These are phyloP conservation scores for Coemansia sp. DNA, from an alignment of 192 early-diverging fungal species.

Conservation along the genomic window DNA sequence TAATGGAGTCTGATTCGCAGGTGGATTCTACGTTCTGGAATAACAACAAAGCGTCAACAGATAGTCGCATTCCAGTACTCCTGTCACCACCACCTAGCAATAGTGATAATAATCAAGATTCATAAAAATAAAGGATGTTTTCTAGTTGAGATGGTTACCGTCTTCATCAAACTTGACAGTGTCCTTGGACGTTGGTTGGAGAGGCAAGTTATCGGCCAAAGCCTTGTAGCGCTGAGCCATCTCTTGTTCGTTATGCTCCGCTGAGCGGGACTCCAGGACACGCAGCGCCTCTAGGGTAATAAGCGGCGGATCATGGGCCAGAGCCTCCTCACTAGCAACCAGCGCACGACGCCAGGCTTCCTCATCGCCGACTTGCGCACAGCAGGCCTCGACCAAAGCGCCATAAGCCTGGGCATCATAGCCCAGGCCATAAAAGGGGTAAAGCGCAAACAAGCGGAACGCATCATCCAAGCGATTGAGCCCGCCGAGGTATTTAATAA, in stretches of 20 bases:
- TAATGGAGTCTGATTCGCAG: conserved; percentile 39
- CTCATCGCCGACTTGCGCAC: conserved; percentile 27
- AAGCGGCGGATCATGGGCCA: conserved; percentile 18
- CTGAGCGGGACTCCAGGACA: conserved; percentile 29
- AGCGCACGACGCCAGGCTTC: conserved; percentile 50
- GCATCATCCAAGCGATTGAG: conserved; percentile 29
- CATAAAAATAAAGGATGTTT: not conserved
- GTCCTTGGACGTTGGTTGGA: conserved; percentile 12
- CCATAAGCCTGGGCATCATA: conserved; percentile 40
- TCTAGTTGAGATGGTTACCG: conserved; percentile 10
- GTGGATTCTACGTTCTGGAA: conserved; percentile 28
- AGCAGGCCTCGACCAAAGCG: conserved; percentile 49
- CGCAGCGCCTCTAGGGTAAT: conserved; percentile 40
- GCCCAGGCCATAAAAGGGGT: conserved; percentile 33
- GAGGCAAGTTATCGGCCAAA: conserved; percentile 12
- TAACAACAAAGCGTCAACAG: not conserved
- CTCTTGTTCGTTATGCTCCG: conserved; percentile 23
- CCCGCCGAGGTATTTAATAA: conserved; percentile 29
- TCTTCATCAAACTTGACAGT: conserved; percentile 20
- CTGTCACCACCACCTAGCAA: not conserved
- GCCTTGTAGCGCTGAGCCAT: conserved; percentile 47
- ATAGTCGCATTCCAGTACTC: not conserved
- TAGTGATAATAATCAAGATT: not conserved
- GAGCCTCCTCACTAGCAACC: conserved; percentile 35
- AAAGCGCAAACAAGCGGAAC: conserved; percentile 50